These are phyloP conservation scores for Tulasnella sp. DNA, from an alignment of 768 basidiomycete species.

Conservation along the genomic window DNA sequence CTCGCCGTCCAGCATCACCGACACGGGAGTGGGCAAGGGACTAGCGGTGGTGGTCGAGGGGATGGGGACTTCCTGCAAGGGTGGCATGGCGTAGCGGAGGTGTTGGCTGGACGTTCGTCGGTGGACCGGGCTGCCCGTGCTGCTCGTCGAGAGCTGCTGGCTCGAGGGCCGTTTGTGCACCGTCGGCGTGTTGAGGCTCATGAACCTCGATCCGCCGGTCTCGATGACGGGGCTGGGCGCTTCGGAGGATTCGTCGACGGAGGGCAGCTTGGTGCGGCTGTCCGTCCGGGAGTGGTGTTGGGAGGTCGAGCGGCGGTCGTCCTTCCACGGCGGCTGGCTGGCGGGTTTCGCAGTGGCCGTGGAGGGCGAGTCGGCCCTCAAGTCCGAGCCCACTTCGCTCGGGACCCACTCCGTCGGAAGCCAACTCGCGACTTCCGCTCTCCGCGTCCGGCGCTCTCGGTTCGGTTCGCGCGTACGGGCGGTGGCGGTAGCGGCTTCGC, in stretches of 20 bases:
- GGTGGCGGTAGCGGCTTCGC: neutral
- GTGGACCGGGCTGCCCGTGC: neutral
- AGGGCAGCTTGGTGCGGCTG: neutral
- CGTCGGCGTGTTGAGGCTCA: neutral
- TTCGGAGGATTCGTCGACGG: neutral
- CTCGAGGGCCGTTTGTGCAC: neutral
- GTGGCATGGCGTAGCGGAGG: neutral
- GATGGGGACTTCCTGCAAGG: neutral
- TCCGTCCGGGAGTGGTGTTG: neutral
- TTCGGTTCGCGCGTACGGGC: neutral
- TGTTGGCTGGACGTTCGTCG: neutral
- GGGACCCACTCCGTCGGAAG: conserved; percentile 8
- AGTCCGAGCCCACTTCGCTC: neutral
- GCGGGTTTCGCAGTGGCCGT: neutral
- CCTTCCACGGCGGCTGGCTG: neutral
- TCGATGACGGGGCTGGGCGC: neutral
- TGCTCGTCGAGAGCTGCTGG: neutral
- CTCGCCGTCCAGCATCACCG: neutral
- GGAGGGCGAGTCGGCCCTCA: neutral
- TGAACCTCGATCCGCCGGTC: neutral
- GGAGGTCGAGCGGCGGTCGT: neutral
- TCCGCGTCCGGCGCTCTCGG: neutral
- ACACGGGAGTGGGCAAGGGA: neutral
- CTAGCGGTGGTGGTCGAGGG: neutral
- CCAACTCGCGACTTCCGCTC: neutral